Conservation (phyloP, 371 early-diverging fungal species). For the Rhizopus sp. region DNA sequence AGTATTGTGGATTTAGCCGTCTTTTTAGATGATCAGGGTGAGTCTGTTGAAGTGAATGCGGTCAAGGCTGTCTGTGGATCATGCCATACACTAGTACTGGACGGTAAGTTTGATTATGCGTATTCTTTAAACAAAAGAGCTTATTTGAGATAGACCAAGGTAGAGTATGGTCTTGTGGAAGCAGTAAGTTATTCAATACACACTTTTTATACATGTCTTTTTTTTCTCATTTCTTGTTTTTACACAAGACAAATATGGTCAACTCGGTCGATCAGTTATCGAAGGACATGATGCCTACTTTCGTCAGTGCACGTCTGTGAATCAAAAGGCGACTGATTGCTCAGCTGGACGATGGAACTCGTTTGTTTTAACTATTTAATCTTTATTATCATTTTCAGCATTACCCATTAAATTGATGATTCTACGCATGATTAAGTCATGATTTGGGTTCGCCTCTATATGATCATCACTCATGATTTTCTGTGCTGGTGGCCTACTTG, state of each 20-base stretch:
- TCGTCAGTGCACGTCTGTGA: slow-evolving; percentile 19
- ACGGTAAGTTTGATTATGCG: slow-evolving; percentile 19
- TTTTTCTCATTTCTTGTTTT: neutral
- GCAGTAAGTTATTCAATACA: slow-evolving; percentile 21
- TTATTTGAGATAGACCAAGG: slow-evolving; percentile 23
- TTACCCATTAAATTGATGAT: slow-evolving; percentile 19
- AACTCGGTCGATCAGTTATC: slow-evolving; percentile 21
- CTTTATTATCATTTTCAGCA: too few species aligned
- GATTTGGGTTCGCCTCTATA: slow-evolving; percentile 18
- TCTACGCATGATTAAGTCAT: slow-evolving; percentile 23
- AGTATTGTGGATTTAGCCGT: slow-evolving; percentile 18
- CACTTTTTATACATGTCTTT: neutral
- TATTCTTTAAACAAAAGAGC: neutral
- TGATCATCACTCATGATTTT: slow-evolving; percentile 6
- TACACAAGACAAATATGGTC: slow-evolving; percentile 33
- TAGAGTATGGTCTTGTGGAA: slow-evolving; percentile 42
- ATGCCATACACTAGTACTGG: slow-evolving; percentile 42
- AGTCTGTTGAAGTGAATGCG: slow-evolving; percentile 23
- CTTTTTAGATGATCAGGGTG: slow-evolving; percentile 23
- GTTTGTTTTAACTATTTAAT: slow-evolving; percentile 20
- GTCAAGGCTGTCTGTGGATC: slow-evolving; percentile 39
- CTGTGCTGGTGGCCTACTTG: slow-evolving; percentile 13
- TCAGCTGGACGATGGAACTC: slow-evolving; percentile 39
- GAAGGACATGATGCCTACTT: slow-evolving; percentile 17
- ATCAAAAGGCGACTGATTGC: slow-evolving; percentile 25